Percentiles rank a stretch among this genome's conserved stretches.
Conservation (phyloP, 371 early-diverging fungal genomes). For the Mucor saturninus region DNA sequence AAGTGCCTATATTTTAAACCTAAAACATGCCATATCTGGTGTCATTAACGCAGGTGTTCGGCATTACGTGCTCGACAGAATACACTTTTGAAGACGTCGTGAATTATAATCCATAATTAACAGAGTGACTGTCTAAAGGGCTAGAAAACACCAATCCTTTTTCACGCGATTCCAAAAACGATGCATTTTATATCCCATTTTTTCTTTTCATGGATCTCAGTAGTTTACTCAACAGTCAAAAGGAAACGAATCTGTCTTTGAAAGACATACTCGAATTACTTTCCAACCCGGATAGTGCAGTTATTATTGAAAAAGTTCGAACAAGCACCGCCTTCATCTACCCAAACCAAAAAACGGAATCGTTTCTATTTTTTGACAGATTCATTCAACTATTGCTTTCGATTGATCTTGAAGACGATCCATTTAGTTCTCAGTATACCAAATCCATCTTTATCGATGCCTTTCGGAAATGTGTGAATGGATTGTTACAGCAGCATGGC, state of each 20-base stretch:
- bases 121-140: too few species aligned
- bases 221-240: conserved; percentile 38
- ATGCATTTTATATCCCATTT: too few species aligned
- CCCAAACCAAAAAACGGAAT: conserved; percentile 20
- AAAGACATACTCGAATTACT: conserved; percentile 28
- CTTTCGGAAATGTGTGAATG: conserved; percentile 41
- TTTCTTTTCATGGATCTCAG: conserved; percentile 39
- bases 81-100: too few species aligned
- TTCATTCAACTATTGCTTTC: conserved; percentile 41
- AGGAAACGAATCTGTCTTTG: conserved; percentile 26
- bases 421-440: conserved; percentile 27
- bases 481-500: conserved; percentile 30
- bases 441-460: conserved; percentile 34
- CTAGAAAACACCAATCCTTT: too few species aligned
- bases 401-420: conserved; percentile 31
- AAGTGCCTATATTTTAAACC: too few species aligned
- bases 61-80: too few species aligned
- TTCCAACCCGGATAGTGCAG: conserved; percentile 17
- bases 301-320: conserved; percentile 30
- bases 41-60: too few species aligned
- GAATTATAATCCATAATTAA: too few species aligned
- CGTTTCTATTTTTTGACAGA: conserved; percentile 43
- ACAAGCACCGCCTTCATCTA: conserved; percentile 31
- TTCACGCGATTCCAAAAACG: too few species aligned
- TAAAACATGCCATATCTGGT: too few species aligned